phyloP scores from a whole-genome alignment of 225 moss, liverwort and hornwort species.

The Pleurozium schreberi region DNA sequence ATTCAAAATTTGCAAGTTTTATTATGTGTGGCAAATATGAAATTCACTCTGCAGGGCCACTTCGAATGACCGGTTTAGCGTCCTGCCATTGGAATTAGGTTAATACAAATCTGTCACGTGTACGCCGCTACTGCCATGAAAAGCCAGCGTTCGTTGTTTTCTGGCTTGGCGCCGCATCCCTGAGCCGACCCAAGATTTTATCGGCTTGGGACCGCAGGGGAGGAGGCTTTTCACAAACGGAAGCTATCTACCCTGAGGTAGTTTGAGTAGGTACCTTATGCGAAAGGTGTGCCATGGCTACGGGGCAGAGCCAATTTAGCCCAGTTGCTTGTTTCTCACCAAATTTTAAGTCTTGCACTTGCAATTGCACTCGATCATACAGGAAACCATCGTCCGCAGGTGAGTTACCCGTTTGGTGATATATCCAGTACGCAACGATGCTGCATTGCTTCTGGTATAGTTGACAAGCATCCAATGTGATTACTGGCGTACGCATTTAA shows the following conservation, averaged over 20 bases:
- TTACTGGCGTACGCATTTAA: not conserved
- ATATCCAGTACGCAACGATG: not conserved
- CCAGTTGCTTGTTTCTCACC: not conserved
- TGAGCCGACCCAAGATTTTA: not conserved
- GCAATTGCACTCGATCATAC: not conserved
- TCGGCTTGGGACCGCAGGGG: not conserved
- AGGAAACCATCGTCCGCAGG: not conserved
- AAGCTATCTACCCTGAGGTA: not conserved
- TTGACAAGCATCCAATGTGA: not conserved
- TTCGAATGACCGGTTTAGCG: not conserved
- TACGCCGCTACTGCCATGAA: not conserved
- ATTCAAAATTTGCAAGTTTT: not conserved
- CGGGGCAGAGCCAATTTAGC: not conserved
- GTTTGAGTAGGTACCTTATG: not conserved
- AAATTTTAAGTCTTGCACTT: not conserved
- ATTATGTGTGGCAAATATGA: not conserved
- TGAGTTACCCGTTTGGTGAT: not conserved
- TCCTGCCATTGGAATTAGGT: not conserved
- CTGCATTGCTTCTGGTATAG: not conserved
- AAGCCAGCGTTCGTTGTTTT: not conserved
- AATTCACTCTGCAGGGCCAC: not conserved
- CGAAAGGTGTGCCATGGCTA: no score
- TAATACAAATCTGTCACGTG: not conserved
- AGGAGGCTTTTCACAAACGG: not conserved
- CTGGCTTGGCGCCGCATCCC: not conserved